Evolutionary conservation across 345 rosid species (phyloP).

Genomic region (Garcia nutans): DNA sequence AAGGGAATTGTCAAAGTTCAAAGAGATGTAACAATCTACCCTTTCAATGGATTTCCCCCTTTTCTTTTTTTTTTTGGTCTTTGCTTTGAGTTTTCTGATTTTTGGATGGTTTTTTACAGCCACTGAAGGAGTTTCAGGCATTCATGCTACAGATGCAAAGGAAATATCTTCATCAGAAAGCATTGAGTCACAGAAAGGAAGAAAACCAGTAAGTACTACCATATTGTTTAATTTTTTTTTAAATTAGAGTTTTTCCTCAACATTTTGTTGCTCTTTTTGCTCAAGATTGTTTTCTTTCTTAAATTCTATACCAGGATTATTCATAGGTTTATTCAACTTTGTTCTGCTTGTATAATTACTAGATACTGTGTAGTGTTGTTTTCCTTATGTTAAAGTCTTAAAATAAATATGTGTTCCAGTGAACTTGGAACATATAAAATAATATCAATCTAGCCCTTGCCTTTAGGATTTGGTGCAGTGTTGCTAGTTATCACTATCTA

Average conservation of each 20-base stretch:
- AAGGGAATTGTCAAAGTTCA: slow-evolving; percentile 38
- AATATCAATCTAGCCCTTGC: not conserved
- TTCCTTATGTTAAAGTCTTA: not conserved
- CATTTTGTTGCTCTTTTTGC: not conserved
- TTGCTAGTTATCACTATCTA: not conserved
- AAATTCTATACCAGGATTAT: not conserved
- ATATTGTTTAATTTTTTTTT: not conserved
- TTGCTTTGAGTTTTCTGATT: slow-evolving; percentile 14
- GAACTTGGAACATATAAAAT: not conserved
- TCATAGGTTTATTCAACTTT: not conserved
- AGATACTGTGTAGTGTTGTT: not conserved
- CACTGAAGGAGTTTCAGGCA: slow-evolving; percentile 36
- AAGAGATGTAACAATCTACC: slow-evolving; percentile 40
- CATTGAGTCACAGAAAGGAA: slow-evolving; percentile 45
- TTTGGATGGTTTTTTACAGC: slow-evolving; percentile 34
- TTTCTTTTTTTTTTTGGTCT: not conserved
- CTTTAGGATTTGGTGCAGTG: not conserved
- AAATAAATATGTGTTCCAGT: not conserved
- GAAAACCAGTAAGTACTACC: slow-evolving; percentile 53
- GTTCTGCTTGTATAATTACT: not conserved
- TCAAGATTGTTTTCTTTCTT: not conserved
- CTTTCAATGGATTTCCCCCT: slow-evolving; percentile 11
- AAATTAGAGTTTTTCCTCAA: not conserved
- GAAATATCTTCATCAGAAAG: slow-evolving; percentile 47
- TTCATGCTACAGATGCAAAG: slow-evolving; percentile 33